Conservation (phyloP, 1,139 yeast species). For the Petasospora fabianii region DNA sequence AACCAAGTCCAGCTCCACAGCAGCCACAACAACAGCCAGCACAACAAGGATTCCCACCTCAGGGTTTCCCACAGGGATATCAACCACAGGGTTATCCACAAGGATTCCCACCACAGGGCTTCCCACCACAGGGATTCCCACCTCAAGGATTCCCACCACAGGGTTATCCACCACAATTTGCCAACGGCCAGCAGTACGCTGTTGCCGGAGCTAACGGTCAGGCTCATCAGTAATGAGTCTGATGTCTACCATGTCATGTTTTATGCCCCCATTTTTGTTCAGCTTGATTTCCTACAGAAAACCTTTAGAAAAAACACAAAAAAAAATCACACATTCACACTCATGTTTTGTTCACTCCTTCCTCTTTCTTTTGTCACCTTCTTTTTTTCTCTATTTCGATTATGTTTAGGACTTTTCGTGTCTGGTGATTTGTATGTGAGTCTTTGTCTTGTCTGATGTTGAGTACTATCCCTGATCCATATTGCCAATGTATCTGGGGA, state of each 20-base stretch:
- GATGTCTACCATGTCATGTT: not conserved
- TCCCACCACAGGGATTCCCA: constrained; percentile 23
- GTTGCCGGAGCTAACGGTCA: too few relatives aligned
- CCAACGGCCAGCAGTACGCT: not conserved
- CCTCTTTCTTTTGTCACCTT: constrained; percentile 1
- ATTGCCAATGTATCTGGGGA: constrained; percentile 17
- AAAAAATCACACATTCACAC: constrained; percentile 3
- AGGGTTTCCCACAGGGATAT: constrained; percentile 14
- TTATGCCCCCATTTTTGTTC: not conserved
- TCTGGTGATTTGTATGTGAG: not conserved
- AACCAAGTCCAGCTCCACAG: too few relatives aligned
- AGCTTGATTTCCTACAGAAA: constrained; percentile 2
- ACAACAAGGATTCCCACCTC: constrained; percentile 19
- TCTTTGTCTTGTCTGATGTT: too few relatives aligned
- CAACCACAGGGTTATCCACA: constrained; percentile 15
- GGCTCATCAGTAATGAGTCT: constrained; percentile 2
- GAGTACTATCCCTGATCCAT: constrained; percentile 13
- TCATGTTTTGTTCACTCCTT: not conserved
- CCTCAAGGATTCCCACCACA: constrained; percentile 17
- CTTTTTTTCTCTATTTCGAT: not conserved
- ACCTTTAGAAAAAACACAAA: constrained; percentile 4
- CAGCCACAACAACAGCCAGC: too few relatives aligned
- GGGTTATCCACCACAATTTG: constrained; percentile 1
- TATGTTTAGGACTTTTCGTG: not conserved
- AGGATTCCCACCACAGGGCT: constrained; percentile 11